Evolutionary conservation across 257 asterid species (phyloP).

Genomic region (Solanum clarkiae): DNA sequence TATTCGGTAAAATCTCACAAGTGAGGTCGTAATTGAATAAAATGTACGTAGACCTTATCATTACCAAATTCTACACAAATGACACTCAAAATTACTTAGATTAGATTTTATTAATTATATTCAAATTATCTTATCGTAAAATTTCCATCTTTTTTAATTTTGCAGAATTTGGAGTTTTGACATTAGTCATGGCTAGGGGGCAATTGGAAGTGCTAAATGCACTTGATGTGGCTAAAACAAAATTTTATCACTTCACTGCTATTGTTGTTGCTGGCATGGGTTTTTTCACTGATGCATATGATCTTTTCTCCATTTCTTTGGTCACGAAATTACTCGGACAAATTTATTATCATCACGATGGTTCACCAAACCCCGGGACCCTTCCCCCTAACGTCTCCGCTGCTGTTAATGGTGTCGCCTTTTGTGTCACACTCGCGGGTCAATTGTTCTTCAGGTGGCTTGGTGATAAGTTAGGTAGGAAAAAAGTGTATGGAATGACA

Average conservation of each 20-base stretch:
- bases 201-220: constrained; percentile 1
- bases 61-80: neutral
- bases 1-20: too few relatives aligned
- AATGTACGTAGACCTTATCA: too few relatives aligned
- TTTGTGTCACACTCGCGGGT: neutral
- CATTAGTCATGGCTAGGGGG: neutral
- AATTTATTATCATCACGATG: neutral
- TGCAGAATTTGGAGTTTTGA: neutral
- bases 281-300: constrained; percentile 6
- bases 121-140: neutral
- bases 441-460: constrained; percentile 2
- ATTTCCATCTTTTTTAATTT: neutral
- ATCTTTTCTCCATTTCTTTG: constrained; percentile 1
- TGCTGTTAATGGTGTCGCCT: neutral
- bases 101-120: neutral
- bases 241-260: neutral
- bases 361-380: neutral
- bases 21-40: accelerated
- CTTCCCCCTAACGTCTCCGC: neutral
- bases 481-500: constrained; percentile 3
- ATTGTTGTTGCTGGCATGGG: constrained; percentile 5
- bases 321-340: neutral
- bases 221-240: constrained; percentile 4
- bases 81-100: neutral
- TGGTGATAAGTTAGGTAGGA: constrained; percentile 4